Percentiles rank a stretch among this genome's conserved stretches.
Evolutionary conservation across 371 early-diverging fungal species (phyloP).

Genomic region (Smittium culicis): DNA sequence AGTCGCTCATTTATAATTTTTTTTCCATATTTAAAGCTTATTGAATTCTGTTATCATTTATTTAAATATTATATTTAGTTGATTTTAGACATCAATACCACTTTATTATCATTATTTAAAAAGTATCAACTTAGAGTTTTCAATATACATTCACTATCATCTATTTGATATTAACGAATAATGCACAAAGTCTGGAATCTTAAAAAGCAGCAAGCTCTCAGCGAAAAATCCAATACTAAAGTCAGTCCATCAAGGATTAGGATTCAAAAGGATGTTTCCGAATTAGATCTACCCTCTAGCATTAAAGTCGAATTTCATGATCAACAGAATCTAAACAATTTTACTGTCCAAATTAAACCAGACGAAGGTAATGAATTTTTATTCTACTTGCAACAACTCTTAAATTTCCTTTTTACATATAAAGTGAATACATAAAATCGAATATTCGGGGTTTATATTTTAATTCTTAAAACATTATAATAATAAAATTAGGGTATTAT

Average conservation of each 20-base stretch:
- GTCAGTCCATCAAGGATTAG: conserved; percentile 79
- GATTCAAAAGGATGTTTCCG: conserved; percentile 84
- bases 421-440: too few species aligned
- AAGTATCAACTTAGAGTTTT: too few species aligned
- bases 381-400: conserved; percentile 1
- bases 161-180: too few species aligned
- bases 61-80: too few species aligned
- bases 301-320: conserved; percentile 66
- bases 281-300: conserved; percentile 67
- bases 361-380: conserved; percentile 41
- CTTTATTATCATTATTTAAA: too few species aligned
- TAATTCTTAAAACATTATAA: neutral
- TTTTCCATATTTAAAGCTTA: too few species aligned
- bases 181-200: conserved; percentile 83
- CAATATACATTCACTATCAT: too few species aligned
- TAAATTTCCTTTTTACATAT: conserved; percentile 3
- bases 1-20: too few species aligned
- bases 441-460: too few species aligned
- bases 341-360: conserved; percentile 68
- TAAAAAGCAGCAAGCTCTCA: conserved; percentile 61
- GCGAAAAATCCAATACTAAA: conserved; percentile 65
- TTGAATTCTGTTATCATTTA: too few species aligned
- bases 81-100: too few species aligned
- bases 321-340: conserved; percentile 69
- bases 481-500: conserved; percentile 51